Evolutionary conservation across 192 early-diverging fungal species (phyloP).

Genomic region (Gorgonomyces haynaldii): DNA sequence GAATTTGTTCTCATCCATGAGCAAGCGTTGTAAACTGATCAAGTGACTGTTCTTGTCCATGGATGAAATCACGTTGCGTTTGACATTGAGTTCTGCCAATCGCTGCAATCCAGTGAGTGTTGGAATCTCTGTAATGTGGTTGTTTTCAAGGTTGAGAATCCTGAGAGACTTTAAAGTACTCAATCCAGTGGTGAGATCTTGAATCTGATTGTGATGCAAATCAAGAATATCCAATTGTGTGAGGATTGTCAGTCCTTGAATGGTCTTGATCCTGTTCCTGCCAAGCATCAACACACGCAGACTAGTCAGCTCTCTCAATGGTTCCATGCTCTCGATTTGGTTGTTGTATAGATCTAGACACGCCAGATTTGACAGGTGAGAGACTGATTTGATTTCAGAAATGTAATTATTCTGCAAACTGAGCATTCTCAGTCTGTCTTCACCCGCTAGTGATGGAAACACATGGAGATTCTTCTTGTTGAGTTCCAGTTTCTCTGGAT

Average conservation of each 20-base stretch:
- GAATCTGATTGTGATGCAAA: conserved; percentile 36
- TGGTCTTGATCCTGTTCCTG: conserved; percentile 27
- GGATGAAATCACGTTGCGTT: no score
- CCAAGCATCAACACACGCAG: conserved; percentile 45
- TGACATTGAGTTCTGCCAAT: conserved; percentile 37
- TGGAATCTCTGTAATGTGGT: conserved; percentile 17
- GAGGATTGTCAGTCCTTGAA: conserved; percentile 21
- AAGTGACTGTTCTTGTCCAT: no score
- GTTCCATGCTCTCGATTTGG: conserved; percentile 25
- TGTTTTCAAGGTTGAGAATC: conserved; percentile 42
- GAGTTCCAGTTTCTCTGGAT: conserved; percentile 7
- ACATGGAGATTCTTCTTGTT: conserved; percentile 1
- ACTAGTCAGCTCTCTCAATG: conserved; percentile 20
- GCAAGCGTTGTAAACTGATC: no score
- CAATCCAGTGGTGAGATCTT: no score
- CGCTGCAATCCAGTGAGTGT: conserved; percentile 10
- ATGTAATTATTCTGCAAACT: conserved; percentile 44
- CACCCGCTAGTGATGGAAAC: conserved; percentile 14
- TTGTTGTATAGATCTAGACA: conserved; percentile 49
- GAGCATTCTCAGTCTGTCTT: conserved; percentile 28
- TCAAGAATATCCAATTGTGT: conserved; percentile 39
- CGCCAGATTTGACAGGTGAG: conserved; percentile 28
- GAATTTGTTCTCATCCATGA: no score
- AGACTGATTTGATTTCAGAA: conserved; percentile 25
- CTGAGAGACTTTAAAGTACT: conserved; percentile 29